Conservation (phyloP, 139 green algal genomes). For the Klebsormidium nitens region DNA sequence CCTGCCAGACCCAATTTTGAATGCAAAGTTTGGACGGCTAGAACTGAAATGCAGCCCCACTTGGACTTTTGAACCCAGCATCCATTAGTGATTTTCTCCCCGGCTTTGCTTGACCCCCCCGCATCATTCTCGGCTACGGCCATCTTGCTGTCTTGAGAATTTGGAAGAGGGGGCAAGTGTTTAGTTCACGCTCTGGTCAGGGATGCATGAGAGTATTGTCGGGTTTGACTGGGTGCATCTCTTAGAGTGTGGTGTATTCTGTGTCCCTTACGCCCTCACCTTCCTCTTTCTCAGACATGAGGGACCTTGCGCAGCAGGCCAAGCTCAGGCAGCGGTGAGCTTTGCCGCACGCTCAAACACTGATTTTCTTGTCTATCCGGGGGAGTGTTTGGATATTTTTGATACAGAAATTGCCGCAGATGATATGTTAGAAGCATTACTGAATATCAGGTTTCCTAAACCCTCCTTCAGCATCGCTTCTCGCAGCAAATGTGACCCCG, state of each 20-base stretch:
- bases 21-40: too few relatives aligned
- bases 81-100: too few relatives aligned
- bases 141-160: too few relatives aligned
- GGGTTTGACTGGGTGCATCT: neutral
- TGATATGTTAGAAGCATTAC: neutral
- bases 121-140: too few relatives aligned
- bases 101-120: too few relatives aligned
- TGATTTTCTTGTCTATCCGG: neutral
- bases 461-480: neutral
- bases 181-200: neutral
- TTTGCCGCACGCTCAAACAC: neutral
- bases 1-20: too few relatives aligned
- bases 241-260: too few relatives aligned
- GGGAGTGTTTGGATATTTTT: conserved; percentile 4
- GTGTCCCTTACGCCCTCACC: too few relatives aligned
- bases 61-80: too few relatives aligned
- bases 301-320: conserved; percentile 8
- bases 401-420: neutral
- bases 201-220: neutral
- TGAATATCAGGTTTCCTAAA: neutral
- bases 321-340: conserved; percentile 11
- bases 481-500: neutral
- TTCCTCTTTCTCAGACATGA: conserved; percentile 16
- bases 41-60: too few relatives aligned
- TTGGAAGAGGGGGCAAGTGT: too few relatives aligned